A percentile compares a stretch with the other conserved stretches of the same genome.
Conservation (phyloP, 768 basidiomycete species). For the Phaeotremella skinneri region DNA sequence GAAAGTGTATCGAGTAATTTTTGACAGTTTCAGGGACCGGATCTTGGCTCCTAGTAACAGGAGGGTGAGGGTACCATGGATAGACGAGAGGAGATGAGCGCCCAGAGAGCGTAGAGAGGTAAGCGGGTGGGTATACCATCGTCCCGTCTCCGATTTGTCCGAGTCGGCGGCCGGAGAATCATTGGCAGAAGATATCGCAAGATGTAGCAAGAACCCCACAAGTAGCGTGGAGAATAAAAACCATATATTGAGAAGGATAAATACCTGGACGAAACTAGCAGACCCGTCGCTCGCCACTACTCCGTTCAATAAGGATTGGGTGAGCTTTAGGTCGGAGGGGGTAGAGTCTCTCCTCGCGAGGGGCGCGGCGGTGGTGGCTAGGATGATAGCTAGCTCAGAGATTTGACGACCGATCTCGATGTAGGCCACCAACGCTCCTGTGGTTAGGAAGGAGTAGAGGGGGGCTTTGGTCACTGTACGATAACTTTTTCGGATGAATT, state of each 20-base stretch:
- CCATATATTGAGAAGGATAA: not conserved
- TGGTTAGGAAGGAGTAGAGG: not conserved
- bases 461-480: not conserved
- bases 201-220: not conserved
- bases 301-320: not conserved
- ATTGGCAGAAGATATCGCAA: not conserved
- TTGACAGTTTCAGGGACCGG: not conserved
- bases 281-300: not conserved
- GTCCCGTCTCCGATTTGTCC: not conserved
- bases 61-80: not conserved
- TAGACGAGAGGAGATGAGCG: not conserved
- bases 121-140: not conserved
- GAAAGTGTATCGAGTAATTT: not conserved
- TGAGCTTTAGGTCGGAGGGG: not conserved
- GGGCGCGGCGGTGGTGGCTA: not conserved
- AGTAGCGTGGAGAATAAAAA: not conserved
- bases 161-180: not conserved
- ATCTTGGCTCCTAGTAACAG: not conserved
- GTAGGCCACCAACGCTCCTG: not conserved
- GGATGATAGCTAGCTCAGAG: not conserved
- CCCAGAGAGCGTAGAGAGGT: not conserved
- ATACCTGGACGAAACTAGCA: not conserved
- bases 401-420: constrained; percentile 4
- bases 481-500: not conserved
- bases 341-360: not conserved